Evolutionary conservation across 345 rosid species (phyloP), one percentile per base, ranked within the genome.

Genomic region (Odontarrhena argentea): DNA sequence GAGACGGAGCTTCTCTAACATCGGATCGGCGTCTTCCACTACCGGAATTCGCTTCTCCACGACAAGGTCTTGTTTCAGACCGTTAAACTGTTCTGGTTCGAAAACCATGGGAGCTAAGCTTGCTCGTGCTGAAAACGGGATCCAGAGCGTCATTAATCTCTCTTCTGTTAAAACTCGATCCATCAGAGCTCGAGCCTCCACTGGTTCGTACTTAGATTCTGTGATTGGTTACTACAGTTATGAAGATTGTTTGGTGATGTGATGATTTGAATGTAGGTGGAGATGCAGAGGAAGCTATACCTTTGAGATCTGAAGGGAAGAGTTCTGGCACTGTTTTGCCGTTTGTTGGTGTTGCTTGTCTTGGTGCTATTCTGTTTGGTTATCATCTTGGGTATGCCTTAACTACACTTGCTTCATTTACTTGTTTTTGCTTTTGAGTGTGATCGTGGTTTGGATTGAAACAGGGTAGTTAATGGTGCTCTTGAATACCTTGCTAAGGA

Each of bases 381-480:
- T 94, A 94, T 74, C 99, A 94, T 80, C 86, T 91, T 12, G 97
- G 92, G 99, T 94, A 84, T 64, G 84, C 61, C 1, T 55, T 47
- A 4, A 55, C 44, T 63, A 26, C 35, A 55, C 43, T 49, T 63
- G 47, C 40, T 36, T 68, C 15, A 43, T 9, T 6, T 28, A 28
- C 12, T 14, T 28, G 3, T 25, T 12, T 57, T 9, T 5, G 15
- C 47, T 37, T 36, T 32, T 32, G 36, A 45, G 28, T 38, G 46
- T 25, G 15, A 24, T 57, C 11, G 55, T 43, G 24, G 9, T 54
- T 42, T 74, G 28, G 34, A 55, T 6, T 75, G 51, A 36, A 50
- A 41, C 82, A 94, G 99, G 80, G 96, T 94, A 32, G 96, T 94
- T 62, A 94, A 94, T 74, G 96, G 99, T 25, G 90, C 99, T 51